These are phyloP conservation scores for Monosporascus sp. DNA, from an alignment of 2,329 filamentous ascomycete species.

Conservation along the genomic window DNA sequence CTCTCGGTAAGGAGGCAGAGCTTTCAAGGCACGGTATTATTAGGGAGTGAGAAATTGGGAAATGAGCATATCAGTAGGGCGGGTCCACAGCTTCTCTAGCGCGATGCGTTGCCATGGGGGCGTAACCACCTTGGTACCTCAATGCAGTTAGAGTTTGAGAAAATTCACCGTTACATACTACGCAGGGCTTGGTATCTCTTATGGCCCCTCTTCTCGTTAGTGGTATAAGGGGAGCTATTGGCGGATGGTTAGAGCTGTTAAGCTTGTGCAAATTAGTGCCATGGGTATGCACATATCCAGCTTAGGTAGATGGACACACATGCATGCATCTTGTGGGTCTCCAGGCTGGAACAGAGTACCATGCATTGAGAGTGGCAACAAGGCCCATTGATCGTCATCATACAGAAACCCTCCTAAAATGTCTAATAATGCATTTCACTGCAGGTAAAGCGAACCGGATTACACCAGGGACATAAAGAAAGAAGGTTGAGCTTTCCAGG, in stretches of 20 bases:
- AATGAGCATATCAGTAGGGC: not conserved
- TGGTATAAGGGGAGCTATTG: too few relatives aligned
- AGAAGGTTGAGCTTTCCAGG: too few relatives aligned
- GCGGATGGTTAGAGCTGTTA: not conserved
- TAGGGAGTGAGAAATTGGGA: not conserved
- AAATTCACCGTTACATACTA: not conserved
- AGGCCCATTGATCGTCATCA: not conserved
- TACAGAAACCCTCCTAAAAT: not conserved
- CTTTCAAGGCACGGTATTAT: not conserved
- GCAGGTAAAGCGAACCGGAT: too few relatives aligned
- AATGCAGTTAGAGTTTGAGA: not conserved
- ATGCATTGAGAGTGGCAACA: not conserved
- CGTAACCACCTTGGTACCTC: not conserved
- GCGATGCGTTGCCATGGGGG: not conserved
- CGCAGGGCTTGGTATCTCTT: too few relatives aligned
- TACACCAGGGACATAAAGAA: too few relatives aligned
- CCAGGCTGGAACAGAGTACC: too few relatives aligned
- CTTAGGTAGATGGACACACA: not conserved
- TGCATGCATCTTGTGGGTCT: too few relatives aligned
- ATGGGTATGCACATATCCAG: not conserved
- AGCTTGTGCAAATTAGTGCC: not conserved
- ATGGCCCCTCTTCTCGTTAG: too few relatives aligned
- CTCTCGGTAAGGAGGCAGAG: not conserved
- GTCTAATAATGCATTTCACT: not conserved
- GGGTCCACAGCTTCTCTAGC: not conserved